These are phyloP conservation scores for Lipomyces yamadae DNA, from an alignment of 805 yeast genomes.

Conservation along the genomic window DNA sequence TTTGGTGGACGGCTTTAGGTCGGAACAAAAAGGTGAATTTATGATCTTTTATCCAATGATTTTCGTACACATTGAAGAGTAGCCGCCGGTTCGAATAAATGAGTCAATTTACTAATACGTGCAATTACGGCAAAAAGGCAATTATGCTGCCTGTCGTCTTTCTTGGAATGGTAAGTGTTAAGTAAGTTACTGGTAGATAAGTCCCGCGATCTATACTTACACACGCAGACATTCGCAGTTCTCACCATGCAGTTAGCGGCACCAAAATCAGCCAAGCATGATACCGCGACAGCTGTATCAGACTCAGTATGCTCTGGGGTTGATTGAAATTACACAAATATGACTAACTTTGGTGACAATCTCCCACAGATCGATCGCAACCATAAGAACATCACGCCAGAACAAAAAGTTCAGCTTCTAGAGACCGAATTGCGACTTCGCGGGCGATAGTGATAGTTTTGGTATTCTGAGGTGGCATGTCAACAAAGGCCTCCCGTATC, in stretches of 20 bases:
- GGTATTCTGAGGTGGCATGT: neutral
- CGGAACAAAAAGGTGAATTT: slow-evolving; percentile 14
- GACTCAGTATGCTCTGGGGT: neutral
- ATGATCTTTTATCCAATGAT: neutral
- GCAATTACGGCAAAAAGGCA: neutral
- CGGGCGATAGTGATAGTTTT: neutral
- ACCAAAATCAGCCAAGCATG: neutral
- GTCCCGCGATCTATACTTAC: too few species aligned
- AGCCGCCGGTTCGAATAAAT: too few species aligned
- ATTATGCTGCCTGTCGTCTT: neutral
- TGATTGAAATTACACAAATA: neutral
- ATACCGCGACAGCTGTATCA: neutral
- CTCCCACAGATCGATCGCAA: neutral
- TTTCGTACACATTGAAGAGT: neutral
- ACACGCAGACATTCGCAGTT: neutral
- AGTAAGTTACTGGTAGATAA: too few species aligned
- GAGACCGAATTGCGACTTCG: neutral
- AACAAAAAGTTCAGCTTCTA: neutral
- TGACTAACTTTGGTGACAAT: neutral
- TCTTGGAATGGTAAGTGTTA: neutral
- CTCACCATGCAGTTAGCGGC: neutral
- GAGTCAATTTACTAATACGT: neutral
- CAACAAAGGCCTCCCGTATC: too few species aligned
- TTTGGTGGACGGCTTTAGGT: slow-evolving; percentile 21
- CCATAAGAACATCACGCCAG: neutral